A percentile compares a stretch with the other conserved stretches of the same genome.
These are phyloP conservation scores for Ceratocystis destructans DNA, from an alignment of 2,329 filamentous ascomycete genomes.

Conservation along the genomic window DNA sequence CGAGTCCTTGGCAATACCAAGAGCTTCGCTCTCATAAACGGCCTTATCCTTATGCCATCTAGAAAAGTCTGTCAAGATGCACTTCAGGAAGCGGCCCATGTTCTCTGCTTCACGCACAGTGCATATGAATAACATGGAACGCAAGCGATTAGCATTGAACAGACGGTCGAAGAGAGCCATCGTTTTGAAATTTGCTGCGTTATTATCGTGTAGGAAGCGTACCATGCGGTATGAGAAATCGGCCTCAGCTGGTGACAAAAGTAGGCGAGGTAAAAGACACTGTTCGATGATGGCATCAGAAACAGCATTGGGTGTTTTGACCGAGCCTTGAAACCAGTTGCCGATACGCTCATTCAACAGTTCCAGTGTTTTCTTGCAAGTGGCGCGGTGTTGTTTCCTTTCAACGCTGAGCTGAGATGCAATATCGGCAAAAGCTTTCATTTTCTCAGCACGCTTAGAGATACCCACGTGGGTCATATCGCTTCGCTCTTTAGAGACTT, in stretches of 20 bases:
- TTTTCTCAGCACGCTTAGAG: slow-evolving; percentile 54
- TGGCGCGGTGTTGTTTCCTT: slow-evolving; percentile 19
- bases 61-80: slow-evolving; percentile 64
- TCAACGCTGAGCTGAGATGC: slow-evolving; percentile 19
- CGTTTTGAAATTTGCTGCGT: slow-evolving; percentile 74
- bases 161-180: slow-evolving; percentile 71
- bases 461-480: slow-evolving; percentile 56
- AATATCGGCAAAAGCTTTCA: slow-evolving; percentile 54
- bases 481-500: slow-evolving; percentile 55
- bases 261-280: slow-evolving; percentile 77
- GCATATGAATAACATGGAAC: slow-evolving; percentile 73
- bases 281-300: slow-evolving; percentile 73
- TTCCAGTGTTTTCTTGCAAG: slow-evolving; percentile 31
- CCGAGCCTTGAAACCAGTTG: slow-evolving; percentile 56
- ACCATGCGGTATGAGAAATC: slow-evolving; percentile 80
- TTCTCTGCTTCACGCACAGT: slow-evolving; percentile 86
- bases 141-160: slow-evolving; percentile 69
- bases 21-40: slow-evolving; percentile 68
- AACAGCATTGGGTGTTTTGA: slow-evolving; percentile 40
- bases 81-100: slow-evolving; percentile 78
- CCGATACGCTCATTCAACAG: slow-evolving; percentile 63
- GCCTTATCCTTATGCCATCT: slow-evolving; percentile 70
- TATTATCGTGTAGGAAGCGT: slow-evolving; percentile 72
- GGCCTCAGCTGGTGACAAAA: slow-evolving; percentile 73
- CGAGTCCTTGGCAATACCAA: slow-evolving; percentile 28